Evolutionary conservation across 2,329 filamentous ascomycete species (phyloP).

Genomic region (Annulohypoxylon truncatum): DNA sequence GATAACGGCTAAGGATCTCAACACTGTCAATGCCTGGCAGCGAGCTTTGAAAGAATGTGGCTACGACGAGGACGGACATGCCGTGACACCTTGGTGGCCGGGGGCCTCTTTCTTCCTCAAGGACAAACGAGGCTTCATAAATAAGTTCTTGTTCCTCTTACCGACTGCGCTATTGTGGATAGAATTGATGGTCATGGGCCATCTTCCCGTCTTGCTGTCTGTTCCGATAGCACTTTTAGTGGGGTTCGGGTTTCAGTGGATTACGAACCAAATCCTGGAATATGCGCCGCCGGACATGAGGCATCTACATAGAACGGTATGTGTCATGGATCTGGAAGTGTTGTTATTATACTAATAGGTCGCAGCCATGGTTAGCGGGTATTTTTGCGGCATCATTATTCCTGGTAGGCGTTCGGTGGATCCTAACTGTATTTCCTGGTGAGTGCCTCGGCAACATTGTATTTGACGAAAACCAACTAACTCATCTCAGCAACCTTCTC

Average conservation of each 20-base stretch:
- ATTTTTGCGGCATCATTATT: constrained; percentile 92
- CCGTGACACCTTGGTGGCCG: constrained; percentile 76
- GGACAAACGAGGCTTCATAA: constrained; percentile 81
- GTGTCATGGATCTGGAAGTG: constrained; percentile 47
- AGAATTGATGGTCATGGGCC: constrained; percentile 77
- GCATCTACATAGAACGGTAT: constrained; percentile 86
- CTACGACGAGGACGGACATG: constrained; percentile 81
- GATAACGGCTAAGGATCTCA: constrained; percentile 89
- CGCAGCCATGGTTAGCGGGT: constrained; percentile 87
- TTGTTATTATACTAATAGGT: constrained; percentile 23
- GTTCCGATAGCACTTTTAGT: constrained; percentile 76
- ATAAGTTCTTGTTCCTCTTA: constrained; percentile 89
- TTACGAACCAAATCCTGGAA: constrained; percentile 79
- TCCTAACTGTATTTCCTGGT: constrained; percentile 79
- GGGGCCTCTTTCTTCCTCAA: constrained; percentile 78
- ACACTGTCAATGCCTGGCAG: constrained; percentile 84
- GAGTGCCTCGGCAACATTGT: constrained; percentile 46
- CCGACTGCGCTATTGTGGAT: constrained; percentile 82
- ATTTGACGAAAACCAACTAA: constrained; percentile 43
- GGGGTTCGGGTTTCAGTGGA: constrained; percentile 79
- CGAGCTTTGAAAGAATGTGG: constrained; percentile 85
- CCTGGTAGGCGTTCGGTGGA: constrained; percentile 80
- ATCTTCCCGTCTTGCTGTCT: constrained; percentile 78
- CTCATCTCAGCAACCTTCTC: constrained; percentile 69
- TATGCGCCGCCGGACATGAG: constrained; percentile 91